Base-by-base conservation (phyloP, 352 stramenopile species). In the Phytophthora capsici region DNA sequence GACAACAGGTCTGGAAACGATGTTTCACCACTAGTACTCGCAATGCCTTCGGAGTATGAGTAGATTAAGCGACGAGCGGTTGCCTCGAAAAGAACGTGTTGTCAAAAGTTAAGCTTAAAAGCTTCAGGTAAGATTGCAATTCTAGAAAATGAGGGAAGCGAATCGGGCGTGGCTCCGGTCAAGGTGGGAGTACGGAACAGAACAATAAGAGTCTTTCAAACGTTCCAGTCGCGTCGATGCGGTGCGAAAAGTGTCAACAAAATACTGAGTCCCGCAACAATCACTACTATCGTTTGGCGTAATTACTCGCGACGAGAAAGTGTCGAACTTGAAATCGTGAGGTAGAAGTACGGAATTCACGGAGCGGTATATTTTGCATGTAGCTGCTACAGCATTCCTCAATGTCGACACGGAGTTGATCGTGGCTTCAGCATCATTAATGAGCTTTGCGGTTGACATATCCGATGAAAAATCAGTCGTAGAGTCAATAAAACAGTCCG, bases 81-180 rank as follows among this genome's bases (percentile, higher is more conserved):
- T 32, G 53, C 28, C 28, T 76, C 71, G 12, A 79, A 73, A 0
- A 63, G 50, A 0, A 57, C 38, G 16, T 79, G 66, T n/a, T 79
- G 63, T 59, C 58, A 75, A 17, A 78, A 68, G 17, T 78, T 78
- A 0, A 78, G 25, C 0, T 37, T 22, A 17, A 66, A 71, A 1
- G 44, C 53, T n/a, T 45, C 43, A 0, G 58, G 71, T 3, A 58
- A 20, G 9, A 53, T 40, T 1, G 13, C n/a, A 22, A 76, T 70
- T 2, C 12, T 66, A 7, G 66, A 46, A 38, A 75, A 78, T 0
- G 17, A 4, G 2, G 55, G 59, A 9, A 71, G 20, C 5, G 30
- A 37, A 12, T 30, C 25, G n/a, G 41, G 23, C 14, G 30, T 0
- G 54, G 54, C 16, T 13, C 3, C 1, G 1, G 0, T 3, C 2